Evolutionary conservation across 2,329 filamentous ascomycete genomes (phyloP), one percentile per base, ranked within the genome.

Genomic region (Acephala macrosclerotiorum): DNA sequence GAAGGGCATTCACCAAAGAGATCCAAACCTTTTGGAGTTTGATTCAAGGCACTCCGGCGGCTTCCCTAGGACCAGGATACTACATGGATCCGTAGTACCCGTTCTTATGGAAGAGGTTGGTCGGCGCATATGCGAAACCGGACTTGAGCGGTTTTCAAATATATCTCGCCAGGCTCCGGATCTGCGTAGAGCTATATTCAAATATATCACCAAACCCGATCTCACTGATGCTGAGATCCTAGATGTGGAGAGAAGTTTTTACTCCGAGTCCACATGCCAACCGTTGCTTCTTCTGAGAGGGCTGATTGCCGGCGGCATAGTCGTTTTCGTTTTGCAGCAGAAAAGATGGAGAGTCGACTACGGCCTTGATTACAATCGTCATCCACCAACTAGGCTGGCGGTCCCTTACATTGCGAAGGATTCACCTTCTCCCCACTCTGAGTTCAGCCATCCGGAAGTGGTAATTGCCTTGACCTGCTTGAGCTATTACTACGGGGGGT

Each of bases 341-440:
- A 91, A 91, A 70, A 78, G 89, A 0, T 92, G 87, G 86, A 77
- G 85, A 3, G 89, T 92, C 0, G 83, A 91, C 62, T 92, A 88
- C 65, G 89, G 90, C 0, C 77, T 85, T 0, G 82, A 87, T 70
- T 64, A 70, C 12, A 29, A 14, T 7, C 38, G 58, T 2, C 1
- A 20, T 0, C 71, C 66, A 0, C 74, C 85, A 1, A 85, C 83
- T 0, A 77, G 74, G 58, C 79, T 90, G 0, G 84, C 85, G 0
- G 85, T 91, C 0, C 89, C 87, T 0, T 91, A 83, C 68, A 79
- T 79, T 11, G 87, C 86, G 0, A 90, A 90, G 64, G 87, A 88
- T 58, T 81, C 35, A 4, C 88, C 87, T 0, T 79, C 84, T 0
- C 75, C 80, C 0, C 80, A 84, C 3, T 83, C 87, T 0, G 87